These are phyloP conservation scores for Xylaria sp. DNA, from an alignment of 2,329 filamentous ascomycete genomes.

Conservation along the genomic window DNA sequence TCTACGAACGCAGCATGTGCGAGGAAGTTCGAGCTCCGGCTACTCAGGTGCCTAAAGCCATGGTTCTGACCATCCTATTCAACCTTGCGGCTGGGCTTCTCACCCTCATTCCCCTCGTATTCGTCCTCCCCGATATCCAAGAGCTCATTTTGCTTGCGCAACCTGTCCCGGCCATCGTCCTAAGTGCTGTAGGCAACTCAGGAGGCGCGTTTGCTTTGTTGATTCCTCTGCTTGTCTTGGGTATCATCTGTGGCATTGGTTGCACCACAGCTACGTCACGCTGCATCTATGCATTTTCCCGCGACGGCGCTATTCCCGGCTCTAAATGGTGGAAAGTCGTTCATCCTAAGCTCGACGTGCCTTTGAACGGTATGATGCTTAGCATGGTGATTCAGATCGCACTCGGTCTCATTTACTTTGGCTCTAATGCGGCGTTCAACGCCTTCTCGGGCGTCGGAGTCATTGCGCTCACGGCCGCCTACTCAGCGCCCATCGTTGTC, in stretches of 20 bases:
- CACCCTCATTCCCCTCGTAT: slow-evolving; percentile 75
- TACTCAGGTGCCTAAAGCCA: slow-evolving; percentile 76
- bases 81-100: slow-evolving; percentile 74
- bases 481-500: slow-evolving; percentile 73
- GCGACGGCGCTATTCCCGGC: slow-evolving; percentile 75
- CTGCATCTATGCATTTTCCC: slow-evolving; percentile 75
- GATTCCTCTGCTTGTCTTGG: slow-evolving; percentile 72
- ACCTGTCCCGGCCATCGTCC: slow-evolving; percentile 72
- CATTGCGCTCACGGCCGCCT: slow-evolving; percentile 75
- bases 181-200: slow-evolving; percentile 67
- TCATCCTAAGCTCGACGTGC: slow-evolving; percentile 70
- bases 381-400: slow-evolving; percentile 72
- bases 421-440: slow-evolving; percentile 75
- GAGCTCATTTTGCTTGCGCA: slow-evolving; percentile 66
- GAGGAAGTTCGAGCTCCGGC: slow-evolving; percentile 75
- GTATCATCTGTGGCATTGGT: slow-evolving; percentile 73
- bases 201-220: slow-evolving; percentile 71
- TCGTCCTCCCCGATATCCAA: slow-evolving; percentile 72
- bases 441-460: slow-evolving; percentile 77
- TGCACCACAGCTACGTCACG: slow-evolving; percentile 76
- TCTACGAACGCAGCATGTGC: slow-evolving; percentile 66
- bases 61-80: slow-evolving; percentile 73
- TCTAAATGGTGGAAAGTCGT: slow-evolving; percentile 69
- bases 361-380: slow-evolving; percentile 77
- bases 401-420: slow-evolving; percentile 75